Base-by-base conservation (phyloP, 1,284 basidiomycete species). In the Phlebopus sp. region DNA sequence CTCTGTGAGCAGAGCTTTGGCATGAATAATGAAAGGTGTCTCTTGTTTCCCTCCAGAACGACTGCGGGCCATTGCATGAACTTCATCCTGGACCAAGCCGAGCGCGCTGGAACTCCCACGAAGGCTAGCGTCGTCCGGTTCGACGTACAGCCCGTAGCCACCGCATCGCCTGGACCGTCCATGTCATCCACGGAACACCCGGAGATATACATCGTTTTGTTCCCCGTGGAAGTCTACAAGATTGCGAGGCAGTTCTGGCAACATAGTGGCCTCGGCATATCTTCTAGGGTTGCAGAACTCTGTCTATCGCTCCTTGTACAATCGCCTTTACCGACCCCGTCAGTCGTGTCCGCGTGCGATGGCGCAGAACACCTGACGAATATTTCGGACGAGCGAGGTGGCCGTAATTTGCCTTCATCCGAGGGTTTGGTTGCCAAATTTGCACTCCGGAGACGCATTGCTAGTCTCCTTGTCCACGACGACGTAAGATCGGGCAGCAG, bases 221-320 rank as follows among this genome's bases (percentile, higher is more conserved):
- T 95, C 67, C 82, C 84, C 4, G 70, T 73, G 13, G 74, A 81
- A 15, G 66, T 77, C 4, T 88, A 82, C 57, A 63, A 78, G 1
- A 63, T 88, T 4, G 93, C 91, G 11, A 97, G 92, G 68, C 80
- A 92, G 62, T 97, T 95, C 67, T 97, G 96, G 94, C 95, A 98
- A 60, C 95, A 98, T 63, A 86, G 90, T 0, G 96, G 96, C 0
- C 74, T 90, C 54, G 94, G 94, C 0, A 86, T 99, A 43, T 92
- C 89, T 2, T 94, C 90, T 53, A 84, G 96, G 17, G 70, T 89
- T 31, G 94, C 95, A 1, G 92, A 96, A 49, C 76, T 83, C 43
- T 93, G 89, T 57, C 76, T 98, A 21, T 72, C 80, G 17, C 73
- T 90, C 58, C 73, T 93, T 6, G 67, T 54, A 18, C 51, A 46